Evolutionary conservation across 1,139 yeast species (phyloP).

Genomic region (Williopsis jadinii): DNA sequence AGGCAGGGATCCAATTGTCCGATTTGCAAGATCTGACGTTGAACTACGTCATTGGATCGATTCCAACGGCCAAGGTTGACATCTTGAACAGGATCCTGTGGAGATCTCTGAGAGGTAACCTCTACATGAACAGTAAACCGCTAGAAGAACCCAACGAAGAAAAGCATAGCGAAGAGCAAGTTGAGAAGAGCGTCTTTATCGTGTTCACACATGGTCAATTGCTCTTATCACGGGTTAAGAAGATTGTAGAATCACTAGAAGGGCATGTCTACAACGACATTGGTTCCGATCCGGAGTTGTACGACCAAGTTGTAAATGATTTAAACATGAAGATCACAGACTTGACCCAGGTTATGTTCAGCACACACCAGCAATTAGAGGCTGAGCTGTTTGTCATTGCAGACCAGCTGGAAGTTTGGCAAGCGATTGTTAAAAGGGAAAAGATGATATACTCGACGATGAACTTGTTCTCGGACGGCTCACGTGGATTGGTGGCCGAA

Average conservation of each 20-base stretch:
- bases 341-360: constrained; percentile 47
- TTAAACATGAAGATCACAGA: constrained; percentile 47
- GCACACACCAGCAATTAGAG: constrained; percentile 52
- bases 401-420: constrained; percentile 61
- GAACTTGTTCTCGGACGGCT: constrained; percentile 61
- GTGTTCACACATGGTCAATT: constrained; percentile 68
- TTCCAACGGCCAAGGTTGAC: constrained; percentile 51
- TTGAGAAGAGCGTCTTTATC: constrained; percentile 54
- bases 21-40: constrained; percentile 27
- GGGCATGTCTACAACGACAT: constrained; percentile 41
- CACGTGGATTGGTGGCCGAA: constrained; percentile 60
- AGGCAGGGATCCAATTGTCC: constrained; percentile 22
- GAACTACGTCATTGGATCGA: constrained; percentile 57
- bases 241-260: constrained; percentile 59
- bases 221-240: constrained; percentile 47
- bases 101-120: constrained; percentile 68
- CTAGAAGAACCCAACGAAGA: constrained; percentile 39
- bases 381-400: constrained; percentile 67
- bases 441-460: constrained; percentile 61
- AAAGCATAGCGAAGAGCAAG: constrained; percentile 29
- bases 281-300: constrained; percentile 16
- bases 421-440: constrained; percentile 62
- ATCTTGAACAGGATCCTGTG: constrained; percentile 62
- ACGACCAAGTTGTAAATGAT: constrained; percentile 30
- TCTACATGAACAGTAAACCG: constrained; percentile 58